Evolutionary conservation across 768 basidiomycete species (phyloP), one percentile per base, ranked within the genome.

Genomic region (Lentinula detonsa): DNA sequence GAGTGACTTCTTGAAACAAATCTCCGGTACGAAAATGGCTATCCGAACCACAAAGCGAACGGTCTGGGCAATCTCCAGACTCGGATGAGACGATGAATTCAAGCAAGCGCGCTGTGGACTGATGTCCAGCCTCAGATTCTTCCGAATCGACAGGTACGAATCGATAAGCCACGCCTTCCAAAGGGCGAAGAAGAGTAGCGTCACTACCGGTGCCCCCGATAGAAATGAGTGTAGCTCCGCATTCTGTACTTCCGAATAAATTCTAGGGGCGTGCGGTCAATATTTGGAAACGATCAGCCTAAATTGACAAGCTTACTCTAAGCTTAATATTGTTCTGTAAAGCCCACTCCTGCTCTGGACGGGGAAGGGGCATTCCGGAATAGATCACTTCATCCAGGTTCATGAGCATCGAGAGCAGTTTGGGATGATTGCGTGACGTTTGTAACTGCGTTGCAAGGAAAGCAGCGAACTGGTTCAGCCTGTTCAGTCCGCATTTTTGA

Each of bases 11-110:
- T 64, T 80, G 76, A 74, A 88, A 88, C 10, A 88, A 68, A 69
- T 88, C 86, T 7, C 86, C 86, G 46, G 86, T 88, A 71, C 86
- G 85, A 69, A 85, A 87, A 61, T 86, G 80, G 5, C 86, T 85
- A 67, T 87, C 84, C 0, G 74, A 67, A 31, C 76, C 67, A 46
- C 86, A 77, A 46, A 86, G 68, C 1, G 81, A 79, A 5, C 62
- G 56, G 62, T 85, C 75, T 9, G 86, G 86, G 67, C 86, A 87
- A 66, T 87, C 86, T 39, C 70, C 72, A 10, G 86, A 85, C 55
- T 78, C 74, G 4, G 78, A 75, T 43, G 81, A 77, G 64, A 88
- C 81, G 61, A 88, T 79, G 34, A 85, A 73, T 65, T 88, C 87
- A 59, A 84, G 74, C 63, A 88, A 68, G 46, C 74, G 77, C 15